Evolutionary conservation across 768 basidiomycete species (phyloP), one percentile per base, ranked within the genome.

Genomic region (Termitomyces sp.): DNA sequence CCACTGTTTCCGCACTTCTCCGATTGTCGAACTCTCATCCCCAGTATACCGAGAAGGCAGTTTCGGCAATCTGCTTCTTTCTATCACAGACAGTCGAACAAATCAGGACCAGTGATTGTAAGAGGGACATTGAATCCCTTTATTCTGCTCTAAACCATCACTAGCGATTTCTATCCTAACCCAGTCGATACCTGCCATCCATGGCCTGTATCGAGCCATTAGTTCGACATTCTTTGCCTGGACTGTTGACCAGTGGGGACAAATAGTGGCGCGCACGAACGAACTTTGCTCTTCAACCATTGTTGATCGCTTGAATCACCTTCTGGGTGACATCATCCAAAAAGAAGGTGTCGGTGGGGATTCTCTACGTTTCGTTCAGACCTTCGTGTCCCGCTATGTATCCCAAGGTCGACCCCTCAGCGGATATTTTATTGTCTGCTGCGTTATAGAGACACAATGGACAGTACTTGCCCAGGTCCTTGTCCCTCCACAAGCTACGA

Each of bases 391-490:
- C 30, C 86, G 87, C 53, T 98, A 91, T 70, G 81, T 89, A 17
- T 75, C 81, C 9, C 80, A 80, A 55, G 89, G 86, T 9, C 80
- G 92, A 6, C 92, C 93, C 12, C 74, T 94, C 15, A 91, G 86
- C 53, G 91, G 92, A 10, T 91, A 92, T 66, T 94, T 94, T 62
- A 79, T 90, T 54, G 84, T 93, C n/a, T 94, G 92, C 69, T 94
- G 92, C 65, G 83, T 91, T 46, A 81, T 91, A 62, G 91, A 94
- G 68, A 86, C 85, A 42, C 82, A 89, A 63, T 92, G 91, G 87
- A 93, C 91, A 5, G 77, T 91, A 19, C 80, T 95, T 23, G 86
- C 90, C 3, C 91, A 93, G 68, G 82, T 80, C 8, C 71, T 81
- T 21, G 75, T 77, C 2, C 68, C 75, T 58, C 67, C 73, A 45